A percentile compares a stretch with the other conserved stretches of the same genome.
These are phyloP conservation scores for Talaromyces rugulosus DNA, from an alignment of 2,329 filamentous ascomycete genomes.

Conservation along the genomic window DNA sequence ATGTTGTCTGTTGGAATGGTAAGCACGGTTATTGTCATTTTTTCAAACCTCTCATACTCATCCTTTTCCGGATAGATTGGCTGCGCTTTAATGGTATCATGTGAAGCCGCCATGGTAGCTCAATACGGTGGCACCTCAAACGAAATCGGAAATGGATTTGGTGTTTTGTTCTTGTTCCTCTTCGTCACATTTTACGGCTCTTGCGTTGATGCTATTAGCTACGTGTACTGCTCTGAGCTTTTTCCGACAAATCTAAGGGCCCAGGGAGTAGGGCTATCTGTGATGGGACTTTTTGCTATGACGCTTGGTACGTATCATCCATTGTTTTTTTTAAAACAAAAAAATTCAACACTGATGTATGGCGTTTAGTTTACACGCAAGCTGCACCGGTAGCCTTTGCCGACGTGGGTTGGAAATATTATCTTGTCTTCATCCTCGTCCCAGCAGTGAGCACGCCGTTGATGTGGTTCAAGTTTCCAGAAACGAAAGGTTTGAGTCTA, in stretches of 20 bases:
- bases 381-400: slow-evolving; percentile 14
- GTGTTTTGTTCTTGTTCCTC: not conserved
- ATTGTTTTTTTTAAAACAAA: too few species aligned
- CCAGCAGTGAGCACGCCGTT: not conserved
- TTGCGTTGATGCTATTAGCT: slow-evolving; percentile 8
- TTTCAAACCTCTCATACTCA: not conserved
- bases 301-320: not conserved
- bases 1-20: not conserved
- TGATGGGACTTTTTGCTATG: slow-evolving; percentile 3
- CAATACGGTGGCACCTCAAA: slow-evolving; percentile 12
- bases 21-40: too few species aligned
- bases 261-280: slow-evolving; percentile 4
- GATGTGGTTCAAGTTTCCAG: not conserved
- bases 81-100: slow-evolving; percentile 7
- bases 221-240: slow-evolving; percentile 14
- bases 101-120: slow-evolving; percentile 17
- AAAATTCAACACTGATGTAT: not conserved
- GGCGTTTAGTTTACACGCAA: not conserved
- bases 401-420: slow-evolving; percentile 16
- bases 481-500: not conserved
- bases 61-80: slow-evolving; percentile 2
- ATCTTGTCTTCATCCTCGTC: slow-evolving; percentile 10
- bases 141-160: slow-evolving; percentile 9
- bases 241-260: slow-evolving; percentile 12
- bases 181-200: not conserved